Percentiles rank a stretch among this genome's conserved stretches.
Conservation (phyloP, 345 rosid genomes). For the Euphorbia lathyris region DNA sequence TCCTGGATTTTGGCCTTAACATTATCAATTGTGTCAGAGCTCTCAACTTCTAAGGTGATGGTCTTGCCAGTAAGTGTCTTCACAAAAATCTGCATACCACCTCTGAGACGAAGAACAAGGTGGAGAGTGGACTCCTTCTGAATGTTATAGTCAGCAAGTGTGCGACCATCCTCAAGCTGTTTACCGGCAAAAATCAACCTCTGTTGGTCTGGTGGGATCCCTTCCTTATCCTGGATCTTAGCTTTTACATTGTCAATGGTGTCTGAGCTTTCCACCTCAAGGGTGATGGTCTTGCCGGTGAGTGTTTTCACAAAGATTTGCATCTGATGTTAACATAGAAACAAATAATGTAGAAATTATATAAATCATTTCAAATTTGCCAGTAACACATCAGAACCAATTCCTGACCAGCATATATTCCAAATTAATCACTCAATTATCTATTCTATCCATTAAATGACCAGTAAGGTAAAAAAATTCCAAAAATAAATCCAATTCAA, state of each 20-base stretch:
- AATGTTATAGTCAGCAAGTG: constrained; percentile 6
- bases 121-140: constrained; percentile 2
- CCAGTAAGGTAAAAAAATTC: too few relatives aligned
- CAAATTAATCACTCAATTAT: too few relatives aligned
- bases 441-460: too few relatives aligned
- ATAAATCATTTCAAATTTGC: too few relatives aligned
- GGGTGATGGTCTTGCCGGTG: constrained; percentile 1
- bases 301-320: constrained; percentile 6
- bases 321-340: background rate
- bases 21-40: background rate
- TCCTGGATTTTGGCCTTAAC: background rate
- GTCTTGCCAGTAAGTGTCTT: background rate
- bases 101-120: constrained; percentile 4
- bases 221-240: background rate
- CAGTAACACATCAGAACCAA: too few relatives aligned
- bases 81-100: background rate
- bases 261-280: background rate
- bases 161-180: constrained; percentile 6
- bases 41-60: background rate
- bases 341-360: background rate
- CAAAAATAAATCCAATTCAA: too few relatives aligned
- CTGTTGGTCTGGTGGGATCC: constrained; percentile 1
- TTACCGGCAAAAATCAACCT: background rate
- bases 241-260: background rate
- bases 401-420: too few relatives aligned